Evolutionary conservation across 805 yeast species (phyloP), one percentile per base, ranked within the genome.

Genomic region (Kazachstania psychrophila): DNA sequence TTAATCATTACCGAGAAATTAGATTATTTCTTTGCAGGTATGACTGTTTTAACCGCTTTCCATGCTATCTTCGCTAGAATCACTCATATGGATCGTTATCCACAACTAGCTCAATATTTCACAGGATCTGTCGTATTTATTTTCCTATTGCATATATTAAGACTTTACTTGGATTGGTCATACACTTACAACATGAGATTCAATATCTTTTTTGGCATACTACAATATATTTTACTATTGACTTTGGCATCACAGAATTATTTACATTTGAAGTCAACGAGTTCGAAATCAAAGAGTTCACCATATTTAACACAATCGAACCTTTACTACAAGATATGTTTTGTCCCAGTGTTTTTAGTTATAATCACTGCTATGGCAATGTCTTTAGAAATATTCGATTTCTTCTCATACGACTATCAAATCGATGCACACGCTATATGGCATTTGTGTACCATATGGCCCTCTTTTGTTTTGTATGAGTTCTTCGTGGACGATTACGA

Each of bases 151-250:
- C 98, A 89, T 57, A 65, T 92, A 10, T 53, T 71, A 23, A 69
- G 89, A 42, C 63, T 92, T 23, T 62, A 70, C 31, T 55, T 72
- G 9, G 80, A 79, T 46, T 89, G 96, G 89, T 81, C 86, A 40
- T 89, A 89, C 60, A 79, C 94, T 2, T 92, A 92, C 58, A 89
- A 89, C 61, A 89, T 92, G 97, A 70, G 73, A 45, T 94, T 92
- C 19, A 89, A 92, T 51, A 77, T 92, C 2, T 57, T 70, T 0
- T 71, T 86, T 35, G 98, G 96, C 0, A 39, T 87, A 3, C 43
- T 79, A 5, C 96, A 89, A 49, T 82, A 87, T 55, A 42, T 70
- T 2, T 51, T 65, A 16, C 43, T 66, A 14, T 23, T 63, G 4
- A 31, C 47, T 0, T 38, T 66, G 10, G 54, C 55, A 14, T 52